Base-by-base conservation (phyloP, 768 basidiomycete genomes). In the Termitomyces sp. region DNA sequence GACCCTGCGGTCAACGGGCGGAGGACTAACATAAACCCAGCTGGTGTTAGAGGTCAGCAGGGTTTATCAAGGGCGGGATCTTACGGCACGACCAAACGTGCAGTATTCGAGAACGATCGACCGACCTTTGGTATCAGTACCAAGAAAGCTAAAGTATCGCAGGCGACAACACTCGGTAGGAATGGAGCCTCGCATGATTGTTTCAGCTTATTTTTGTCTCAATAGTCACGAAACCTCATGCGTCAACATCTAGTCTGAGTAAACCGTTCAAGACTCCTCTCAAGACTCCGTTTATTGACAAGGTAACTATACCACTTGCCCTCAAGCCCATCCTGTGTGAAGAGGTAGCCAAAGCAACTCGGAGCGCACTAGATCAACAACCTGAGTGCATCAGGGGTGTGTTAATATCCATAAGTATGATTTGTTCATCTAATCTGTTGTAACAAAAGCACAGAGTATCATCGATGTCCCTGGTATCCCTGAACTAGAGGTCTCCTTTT, bases 261-360 rank as follows among this genome's bases (percentile, higher is more conserved):
- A 85, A 81, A 63, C 84, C 84, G 2, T 78, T 78, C 63, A 77
- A 73, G 62, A 64, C 76, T 1, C 81, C 82, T 1, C 75, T 71
- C 17, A 62, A 56, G 44, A 56, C 62, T 23, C 51, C 57, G 10
- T 51, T 56, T 21, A 63, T 57, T 8, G 17, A 47, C 26, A 38
- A 49, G 15, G 45, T 15, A 10, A 14, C 12, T 8, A 10, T 54
- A 23, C 53, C 57, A 63, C 67, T 44, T 28, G 28, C 41, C n/a
- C n/a, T 59, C 12, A 37, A 54, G 43, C 30, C 48, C 28, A 12
- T 31, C 31, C 14, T 11, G 6, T 30, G 10, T 1, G 50, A 59
- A 28, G 53, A 59, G 30, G 17, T 2, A 11, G 15, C 10, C 21
- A 30, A 44, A 33, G 6, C 31, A 1, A 43, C 14, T 43, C 19